Base-by-base conservation (phyloP, 1,284 basidiomycete species). In the Cutaneotrichosporon dermatis region DNA sequence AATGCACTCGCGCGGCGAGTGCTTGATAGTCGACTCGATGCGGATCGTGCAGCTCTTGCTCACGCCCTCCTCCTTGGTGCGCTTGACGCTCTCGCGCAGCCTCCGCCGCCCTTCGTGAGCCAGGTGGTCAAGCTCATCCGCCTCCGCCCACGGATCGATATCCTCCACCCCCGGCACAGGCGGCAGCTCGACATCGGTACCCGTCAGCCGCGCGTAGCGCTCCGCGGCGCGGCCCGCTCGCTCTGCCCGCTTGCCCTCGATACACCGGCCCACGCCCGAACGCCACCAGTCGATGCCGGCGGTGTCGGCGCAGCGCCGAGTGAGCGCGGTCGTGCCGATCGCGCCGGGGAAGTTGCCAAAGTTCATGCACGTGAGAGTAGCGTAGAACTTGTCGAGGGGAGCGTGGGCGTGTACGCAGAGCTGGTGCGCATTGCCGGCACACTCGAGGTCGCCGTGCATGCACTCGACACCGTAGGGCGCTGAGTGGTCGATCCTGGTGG, bases 1-100 rank as follows among this genome's bases (percentile, higher is more conserved):
- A 41, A 91, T 80, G 71, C 91, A 93, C 15, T 88, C 84, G 55
- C 83, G 78, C 65, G 80, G 80, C 9, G 81, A 82, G 66, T 56
- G 62, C 11, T 64, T 63, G 37, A 69, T 34, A 1, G 68, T 73
- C 37, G 68, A 70, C 2, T 84, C 87, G 70, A 93, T 90, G 52
- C 89, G 73, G 45, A 94, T 82, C 2, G 90, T 92, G 78, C 91
- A 94, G 71, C 89, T 91, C 77, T 86, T 92, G 61, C 86, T 89
- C 68, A 92, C 84, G 3, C 80, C 82, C 66, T 85, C 63, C 25
- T 78, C 68, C 55, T 80, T 67, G 0, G 82, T 85, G 34, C 79
- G 69, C 46, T 73, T 64, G 16, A 87, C 81, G 65, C 85, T 92
- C 58, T 85, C 78, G 62, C 81, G 79, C 66, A 92, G 73, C 53